Conservation (phyloP, 495 filamentous ascomycete species). For the Aspergillus ellipticus region DNA sequence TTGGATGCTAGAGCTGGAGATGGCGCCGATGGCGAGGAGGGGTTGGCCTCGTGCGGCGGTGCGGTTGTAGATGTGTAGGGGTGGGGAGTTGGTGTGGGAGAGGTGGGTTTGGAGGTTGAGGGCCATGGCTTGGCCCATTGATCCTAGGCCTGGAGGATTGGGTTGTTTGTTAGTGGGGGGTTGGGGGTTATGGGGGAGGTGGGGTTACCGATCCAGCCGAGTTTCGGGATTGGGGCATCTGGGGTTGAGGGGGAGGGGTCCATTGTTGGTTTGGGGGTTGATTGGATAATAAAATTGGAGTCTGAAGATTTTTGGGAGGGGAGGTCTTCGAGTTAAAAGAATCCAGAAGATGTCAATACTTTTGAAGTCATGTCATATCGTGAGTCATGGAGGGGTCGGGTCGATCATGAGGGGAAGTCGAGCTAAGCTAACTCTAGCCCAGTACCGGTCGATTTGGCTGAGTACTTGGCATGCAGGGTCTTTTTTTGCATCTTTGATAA, state of each 20-base stretch:
- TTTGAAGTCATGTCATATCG: too few species aligned
- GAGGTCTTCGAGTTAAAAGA: too few species aligned
- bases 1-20: conserved; percentile 23
- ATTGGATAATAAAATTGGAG: too few species aligned
- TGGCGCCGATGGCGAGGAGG: conserved; percentile 23
- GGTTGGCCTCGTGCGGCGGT: conserved; percentile 30
- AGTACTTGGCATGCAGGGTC: too few species aligned
- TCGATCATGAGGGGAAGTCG: too few species aligned
- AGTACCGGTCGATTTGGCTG: too few species aligned
- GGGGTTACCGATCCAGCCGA: conserved; percentile 12
- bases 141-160: conserved; percentile 30
- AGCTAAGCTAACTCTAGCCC: too few species aligned
- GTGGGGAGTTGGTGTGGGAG: conserved; percentile 5
- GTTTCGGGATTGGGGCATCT: background rate
- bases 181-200: background rate
- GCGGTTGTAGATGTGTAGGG: conserved; percentile 32
- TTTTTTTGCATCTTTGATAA: too few species aligned
- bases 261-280: background rate
- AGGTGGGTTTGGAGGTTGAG: conserved; percentile 39
- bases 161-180: background rate
- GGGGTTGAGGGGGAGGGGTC: background rate
- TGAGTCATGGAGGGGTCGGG: too few species aligned
- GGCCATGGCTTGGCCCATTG: conserved; percentile 42
- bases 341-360: too few species aligned
- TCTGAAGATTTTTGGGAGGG: too few species aligned